These are phyloP conservation scores for Scorias spongiosa DNA, from an alignment of 2,329 filamentous ascomycete species.

Conservation along the genomic window DNA sequence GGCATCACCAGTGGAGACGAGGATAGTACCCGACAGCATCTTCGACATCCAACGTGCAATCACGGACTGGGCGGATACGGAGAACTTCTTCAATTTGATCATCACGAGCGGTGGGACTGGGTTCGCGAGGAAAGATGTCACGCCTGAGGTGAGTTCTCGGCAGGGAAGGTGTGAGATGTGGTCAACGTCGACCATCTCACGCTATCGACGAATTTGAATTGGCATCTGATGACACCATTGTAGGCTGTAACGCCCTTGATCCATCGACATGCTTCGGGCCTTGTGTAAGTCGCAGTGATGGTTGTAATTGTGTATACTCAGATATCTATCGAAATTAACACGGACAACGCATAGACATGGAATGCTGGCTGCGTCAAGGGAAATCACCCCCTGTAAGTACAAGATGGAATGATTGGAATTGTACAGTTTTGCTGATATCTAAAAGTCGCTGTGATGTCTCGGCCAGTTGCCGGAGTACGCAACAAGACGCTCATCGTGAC, in stretches of 20 bases:
- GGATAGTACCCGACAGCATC: conserved; percentile 67
- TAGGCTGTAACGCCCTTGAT: conserved; percentile 67
- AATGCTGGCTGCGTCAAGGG: conserved; percentile 74
- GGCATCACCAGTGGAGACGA: conserved; percentile 47
- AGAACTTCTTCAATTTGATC: conserved; percentile 51
- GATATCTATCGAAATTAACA: neutral
- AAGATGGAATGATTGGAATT: neutral
- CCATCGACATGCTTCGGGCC: conserved; percentile 71
- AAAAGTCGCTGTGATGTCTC: conserved; percentile 86
- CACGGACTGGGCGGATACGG: conserved; percentile 55
- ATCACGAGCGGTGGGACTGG: conserved; percentile 87
- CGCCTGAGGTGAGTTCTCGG: conserved; percentile 55
- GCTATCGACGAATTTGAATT: no score
- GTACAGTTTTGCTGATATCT: conserved; percentile 7
- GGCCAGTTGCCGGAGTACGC: conserved; percentile 77
- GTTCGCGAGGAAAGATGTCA: conserved; percentile 71
- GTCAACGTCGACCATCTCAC: neutral
- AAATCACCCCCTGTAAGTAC: conserved; percentile 73
- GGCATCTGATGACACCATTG: no score
- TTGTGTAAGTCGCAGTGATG: conserved; percentile 46
- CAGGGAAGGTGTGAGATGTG: neutral
- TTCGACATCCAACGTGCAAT: conserved; percentile 61
- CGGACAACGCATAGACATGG: conserved; percentile 44
- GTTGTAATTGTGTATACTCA: neutral
- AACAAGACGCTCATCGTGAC: conserved; percentile 74